A percentile compares a stretch with the other conserved stretches of the same genome.
Evolutionary conservation across 441 rosid species (phyloP).

Genomic region (Erodium moschatum): DNA sequence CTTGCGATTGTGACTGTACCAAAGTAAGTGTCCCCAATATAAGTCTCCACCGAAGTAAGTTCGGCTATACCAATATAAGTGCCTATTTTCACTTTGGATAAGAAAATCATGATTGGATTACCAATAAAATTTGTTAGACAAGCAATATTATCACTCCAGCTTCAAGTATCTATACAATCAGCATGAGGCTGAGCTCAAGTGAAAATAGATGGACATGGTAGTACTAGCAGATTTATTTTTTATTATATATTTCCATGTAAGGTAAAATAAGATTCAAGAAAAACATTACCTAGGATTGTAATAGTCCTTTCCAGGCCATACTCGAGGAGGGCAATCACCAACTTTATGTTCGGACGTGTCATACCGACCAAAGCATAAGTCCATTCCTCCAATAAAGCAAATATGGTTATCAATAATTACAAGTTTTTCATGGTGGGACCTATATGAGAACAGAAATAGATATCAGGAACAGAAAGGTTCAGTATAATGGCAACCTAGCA

Average conservation of each 20-base stretch:
- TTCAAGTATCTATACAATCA: background rate
- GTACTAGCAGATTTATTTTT: background rate
- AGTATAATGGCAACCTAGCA: constrained; percentile 18
- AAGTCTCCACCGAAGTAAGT: no score
- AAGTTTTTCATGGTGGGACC: constrained; percentile 99
- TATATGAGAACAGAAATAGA: constrained; percentile 29
- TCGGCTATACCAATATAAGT: no score
- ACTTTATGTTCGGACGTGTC: constrained; percentile 81
- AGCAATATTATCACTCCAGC: background rate
- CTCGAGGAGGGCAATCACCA: constrained; percentile 65
- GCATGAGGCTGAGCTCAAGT: no score
- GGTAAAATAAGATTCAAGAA: no score
- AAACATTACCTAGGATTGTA: constrained; percentile 79
- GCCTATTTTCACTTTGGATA: no score
- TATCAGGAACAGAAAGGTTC: constrained; percentile 26
- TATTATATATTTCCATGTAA: background rate
- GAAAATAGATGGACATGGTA: background rate
- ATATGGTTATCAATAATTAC: constrained; percentile 86
- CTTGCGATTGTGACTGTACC: no score
- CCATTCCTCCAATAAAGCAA: constrained; percentile 93
- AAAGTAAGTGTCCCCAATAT: no score
- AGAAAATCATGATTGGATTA: no score
- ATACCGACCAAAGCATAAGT: constrained; percentile 97
- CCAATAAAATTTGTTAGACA: no score
- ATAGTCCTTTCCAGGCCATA: constrained; percentile 99